Percentiles rank a stretch among this genome's conserved stretches.
Conservation (phyloP, 331 rosid species). For the Erythrophleum ivorense region DNA sequence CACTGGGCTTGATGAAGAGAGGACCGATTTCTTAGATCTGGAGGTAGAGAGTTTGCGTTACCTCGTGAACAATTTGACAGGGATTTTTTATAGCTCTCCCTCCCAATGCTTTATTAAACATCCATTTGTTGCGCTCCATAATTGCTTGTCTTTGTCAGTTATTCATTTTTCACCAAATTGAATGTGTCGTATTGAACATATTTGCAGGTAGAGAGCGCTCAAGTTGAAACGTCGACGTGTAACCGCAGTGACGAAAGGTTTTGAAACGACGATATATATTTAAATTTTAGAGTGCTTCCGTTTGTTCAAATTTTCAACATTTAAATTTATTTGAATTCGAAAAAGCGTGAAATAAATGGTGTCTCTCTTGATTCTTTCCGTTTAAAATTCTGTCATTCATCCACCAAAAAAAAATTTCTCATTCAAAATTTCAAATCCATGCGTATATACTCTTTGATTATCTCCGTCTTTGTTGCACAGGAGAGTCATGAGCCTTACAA, state of each 20-base stretch:
- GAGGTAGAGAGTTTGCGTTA: slow-evolving; percentile 50
- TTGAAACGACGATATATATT: slow-evolving; percentile 24
- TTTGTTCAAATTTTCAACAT: slow-evolving; percentile 41
- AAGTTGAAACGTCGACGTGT: slow-evolving; percentile 67
- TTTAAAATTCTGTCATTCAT: slow-evolving; percentile 34
- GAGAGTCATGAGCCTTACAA: slow-evolving; percentile 66
- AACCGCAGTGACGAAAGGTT: slow-evolving; percentile 68
- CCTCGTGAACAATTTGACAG: slow-evolving; percentile 19
- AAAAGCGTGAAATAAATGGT: slow-evolving; percentile 38
- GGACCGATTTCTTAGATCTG: slow-evolving; percentile 65
- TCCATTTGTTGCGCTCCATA: slow-evolving; percentile 39
- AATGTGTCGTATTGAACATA: slow-evolving; percentile 40
- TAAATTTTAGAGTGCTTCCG: slow-evolving; percentile 34
- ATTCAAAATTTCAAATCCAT: slow-evolving; percentile 1
- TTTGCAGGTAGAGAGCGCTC: slow-evolving; percentile 66
- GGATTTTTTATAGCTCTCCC: slow-evolving; percentile 1
- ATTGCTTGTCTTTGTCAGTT: slow-evolving; percentile 35
- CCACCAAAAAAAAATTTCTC: not conserved
- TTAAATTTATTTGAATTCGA: slow-evolving; percentile 47
- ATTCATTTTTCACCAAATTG: slow-evolving; percentile 46
- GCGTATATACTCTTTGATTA: slow-evolving; percentile 1
- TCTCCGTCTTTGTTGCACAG: slow-evolving; percentile 48
- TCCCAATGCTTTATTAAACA: slow-evolving; percentile 26
- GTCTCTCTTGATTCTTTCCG: slow-evolving; percentile 39
- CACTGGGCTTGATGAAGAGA: slow-evolving; percentile 38